phyloP scores from a whole-genome alignment of 805 yeast genomes.

The Naumovozyma castellii region DNA sequence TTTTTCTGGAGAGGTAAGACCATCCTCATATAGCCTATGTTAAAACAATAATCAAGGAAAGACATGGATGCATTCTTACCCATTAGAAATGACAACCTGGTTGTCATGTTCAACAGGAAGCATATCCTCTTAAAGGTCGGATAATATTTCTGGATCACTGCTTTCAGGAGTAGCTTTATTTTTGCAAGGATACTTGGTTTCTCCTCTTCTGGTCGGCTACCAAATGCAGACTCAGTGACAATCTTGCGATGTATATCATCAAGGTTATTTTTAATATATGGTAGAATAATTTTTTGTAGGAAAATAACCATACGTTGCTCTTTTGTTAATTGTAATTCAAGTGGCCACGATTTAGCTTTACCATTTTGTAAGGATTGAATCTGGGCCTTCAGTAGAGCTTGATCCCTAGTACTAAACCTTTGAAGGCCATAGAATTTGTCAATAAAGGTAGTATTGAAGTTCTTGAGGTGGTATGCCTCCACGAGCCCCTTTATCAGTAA shows the following conservation, averaged over 20 bases:
- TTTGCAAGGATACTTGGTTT: conserved; percentile 1
- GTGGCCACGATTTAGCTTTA: conserved; percentile 12
- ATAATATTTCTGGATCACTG: conserved; percentile 45
- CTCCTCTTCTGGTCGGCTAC: conserved; percentile 34
- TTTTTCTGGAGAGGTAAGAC: conserved; percentile 11
- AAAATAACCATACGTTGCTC: conserved; percentile 48
- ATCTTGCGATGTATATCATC: conserved; percentile 54
- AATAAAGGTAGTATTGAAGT: conserved; percentile 79
- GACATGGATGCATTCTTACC: conserved; percentile 58
- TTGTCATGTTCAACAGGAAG: conserved; percentile 42
- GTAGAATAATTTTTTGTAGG: conserved; percentile 50
- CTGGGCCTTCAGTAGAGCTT: conserved; percentile 8
- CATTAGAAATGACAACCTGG: conserved; percentile 57
- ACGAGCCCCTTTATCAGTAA: conserved; percentile 48
- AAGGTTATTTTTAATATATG: conserved; percentile 62
- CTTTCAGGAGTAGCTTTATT: conserved; percentile 8
- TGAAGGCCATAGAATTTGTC: conserved; percentile 89
- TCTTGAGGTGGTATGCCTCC: conserved; percentile 59
- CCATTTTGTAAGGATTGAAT: conserved; percentile 2
- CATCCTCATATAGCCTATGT: conserved; percentile 48
- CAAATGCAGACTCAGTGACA: conserved; percentile 42
- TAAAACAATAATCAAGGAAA: conserved; percentile 49
- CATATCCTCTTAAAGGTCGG: conserved; percentile 46
- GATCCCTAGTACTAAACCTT: conserved; percentile 33
- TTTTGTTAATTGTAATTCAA: conserved; percentile 36